phyloP scores from a whole-genome alignment of 2,329 filamentous ascomycete species.

The Monilinia aucupariae region DNA sequence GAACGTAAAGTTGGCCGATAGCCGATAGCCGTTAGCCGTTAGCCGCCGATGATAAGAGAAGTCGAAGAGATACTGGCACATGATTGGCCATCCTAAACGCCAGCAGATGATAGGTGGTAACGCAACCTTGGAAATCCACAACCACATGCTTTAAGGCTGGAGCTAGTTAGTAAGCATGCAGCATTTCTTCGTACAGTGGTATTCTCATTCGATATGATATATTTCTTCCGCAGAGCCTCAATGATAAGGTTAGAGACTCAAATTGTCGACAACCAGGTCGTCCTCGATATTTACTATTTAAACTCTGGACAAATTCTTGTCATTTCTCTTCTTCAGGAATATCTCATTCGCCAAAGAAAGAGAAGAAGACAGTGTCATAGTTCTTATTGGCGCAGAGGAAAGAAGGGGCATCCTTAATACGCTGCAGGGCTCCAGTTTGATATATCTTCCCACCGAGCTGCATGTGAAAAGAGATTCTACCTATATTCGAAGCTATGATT shows the following conservation, averaged over 20 bases:
- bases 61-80: too few species aligned
- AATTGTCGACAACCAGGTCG: background rate
- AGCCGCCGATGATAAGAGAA: too few species aligned
- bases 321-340: background rate
- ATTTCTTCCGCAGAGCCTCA: background rate
- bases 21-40: too few species aligned
- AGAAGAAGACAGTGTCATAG: background rate
- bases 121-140: too few species aligned
- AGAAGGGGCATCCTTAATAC: background rate
- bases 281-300: too few species aligned
- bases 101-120: too few species aligned
- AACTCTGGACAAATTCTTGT: too few species aligned
- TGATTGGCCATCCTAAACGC: too few species aligned
- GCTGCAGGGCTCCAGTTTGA: background rate
- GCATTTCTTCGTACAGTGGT: background rate
- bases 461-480: background rate
- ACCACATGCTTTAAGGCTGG: too few species aligned
- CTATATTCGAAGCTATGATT: background rate
- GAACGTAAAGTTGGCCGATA: too few species aligned
- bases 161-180: background rate
- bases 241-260: background rate
- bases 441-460: background rate
- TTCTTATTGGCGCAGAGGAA: background rate
- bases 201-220: background rate
- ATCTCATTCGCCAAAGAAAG: background rate